phyloP scores from a whole-genome alignment of 2,329 filamentous ascomycete species.

The Paraphaeosphaeria sporulosa region DNA sequence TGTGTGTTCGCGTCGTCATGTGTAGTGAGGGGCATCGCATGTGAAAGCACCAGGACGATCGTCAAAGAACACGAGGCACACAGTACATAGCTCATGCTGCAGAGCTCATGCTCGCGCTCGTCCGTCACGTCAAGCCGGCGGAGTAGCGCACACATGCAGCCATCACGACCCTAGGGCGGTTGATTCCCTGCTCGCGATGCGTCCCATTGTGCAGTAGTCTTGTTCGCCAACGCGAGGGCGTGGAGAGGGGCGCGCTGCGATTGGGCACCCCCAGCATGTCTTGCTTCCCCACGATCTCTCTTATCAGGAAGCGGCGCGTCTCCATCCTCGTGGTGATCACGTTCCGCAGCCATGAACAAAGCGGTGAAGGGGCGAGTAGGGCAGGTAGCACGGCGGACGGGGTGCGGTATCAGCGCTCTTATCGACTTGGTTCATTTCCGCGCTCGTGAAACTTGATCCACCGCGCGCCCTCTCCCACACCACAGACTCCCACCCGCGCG shows the following conservation, averaged over 20 bases:
- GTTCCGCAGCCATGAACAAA: constrained; percentile 15
- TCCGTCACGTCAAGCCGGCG: not conserved
- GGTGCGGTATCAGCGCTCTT: constrained; percentile 10
- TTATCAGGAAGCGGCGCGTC: constrained; percentile 9
- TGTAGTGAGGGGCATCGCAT: too few species aligned
- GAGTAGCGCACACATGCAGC: not conserved
- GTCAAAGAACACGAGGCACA: too few species aligned
- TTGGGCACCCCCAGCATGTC: constrained; percentile 7
- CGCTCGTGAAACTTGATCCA: constrained; percentile 18
- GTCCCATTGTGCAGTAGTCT: constrained; percentile 20
- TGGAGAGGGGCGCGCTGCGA: constrained; percentile 1
- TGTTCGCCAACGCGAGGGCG: constrained; percentile 16
- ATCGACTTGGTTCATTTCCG: constrained; percentile 18
- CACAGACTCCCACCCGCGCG: constrained; percentile 15
- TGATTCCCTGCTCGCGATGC: constrained; percentile 5
- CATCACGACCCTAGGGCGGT: not conserved
- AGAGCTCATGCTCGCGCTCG: too few species aligned
- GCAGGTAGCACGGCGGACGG: constrained; percentile 12
- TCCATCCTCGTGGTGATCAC: constrained; percentile 24
- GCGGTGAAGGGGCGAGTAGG: constrained; percentile 23
- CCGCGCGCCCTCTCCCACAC: constrained; percentile 3
- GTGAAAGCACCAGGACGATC: too few species aligned
- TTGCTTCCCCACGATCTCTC: constrained; percentile 13
- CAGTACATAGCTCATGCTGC: too few species aligned
- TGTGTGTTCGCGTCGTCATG: too few species aligned